phyloP scores from a whole-genome alignment of 2,329 filamentous ascomycete species.

The Pyrenophora seminiperda region DNA sequence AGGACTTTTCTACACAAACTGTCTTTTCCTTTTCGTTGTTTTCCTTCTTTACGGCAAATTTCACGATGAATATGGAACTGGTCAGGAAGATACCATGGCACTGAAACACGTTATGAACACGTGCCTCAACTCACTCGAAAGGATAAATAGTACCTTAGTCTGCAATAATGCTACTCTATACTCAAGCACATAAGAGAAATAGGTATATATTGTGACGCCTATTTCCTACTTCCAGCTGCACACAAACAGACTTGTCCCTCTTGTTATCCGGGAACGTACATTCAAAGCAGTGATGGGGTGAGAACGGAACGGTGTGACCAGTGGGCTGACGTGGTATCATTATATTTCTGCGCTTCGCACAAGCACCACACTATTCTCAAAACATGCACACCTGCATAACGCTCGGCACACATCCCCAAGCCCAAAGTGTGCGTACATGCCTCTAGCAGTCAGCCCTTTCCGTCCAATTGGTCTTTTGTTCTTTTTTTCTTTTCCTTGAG shows the following conservation, averaged over 20 bases:
- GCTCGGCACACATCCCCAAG: too few species aligned
- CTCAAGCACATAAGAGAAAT: too few species aligned
- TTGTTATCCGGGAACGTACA: too few species aligned
- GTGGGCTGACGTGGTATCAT: too few species aligned
- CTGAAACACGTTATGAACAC: slow-evolving; percentile 6
- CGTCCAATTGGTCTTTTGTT: background rate
- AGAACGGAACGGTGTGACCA: too few species aligned
- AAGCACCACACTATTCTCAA: too few species aligned
- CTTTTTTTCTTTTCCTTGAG: background rate
- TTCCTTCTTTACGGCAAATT: background rate
- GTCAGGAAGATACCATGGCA: slow-evolving; percentile 18
- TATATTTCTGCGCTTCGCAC: too few species aligned
- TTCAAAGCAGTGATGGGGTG: background rate
- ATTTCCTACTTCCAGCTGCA: too few species aligned
- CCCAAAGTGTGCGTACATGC: background rate
- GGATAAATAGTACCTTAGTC: background rate
- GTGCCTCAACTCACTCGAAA: background rate
- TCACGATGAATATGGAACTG: too few species aligned
- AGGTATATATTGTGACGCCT: too few species aligned
- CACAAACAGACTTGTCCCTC: too few species aligned
- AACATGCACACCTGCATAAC: too few species aligned
- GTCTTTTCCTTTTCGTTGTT: background rate
- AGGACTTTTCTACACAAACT: background rate
- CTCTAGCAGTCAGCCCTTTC: background rate
- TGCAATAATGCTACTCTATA: background rate